phyloP scores from a whole-genome alignment of 208 protist genomes.

The Tetramitus jugosus region DNA sequence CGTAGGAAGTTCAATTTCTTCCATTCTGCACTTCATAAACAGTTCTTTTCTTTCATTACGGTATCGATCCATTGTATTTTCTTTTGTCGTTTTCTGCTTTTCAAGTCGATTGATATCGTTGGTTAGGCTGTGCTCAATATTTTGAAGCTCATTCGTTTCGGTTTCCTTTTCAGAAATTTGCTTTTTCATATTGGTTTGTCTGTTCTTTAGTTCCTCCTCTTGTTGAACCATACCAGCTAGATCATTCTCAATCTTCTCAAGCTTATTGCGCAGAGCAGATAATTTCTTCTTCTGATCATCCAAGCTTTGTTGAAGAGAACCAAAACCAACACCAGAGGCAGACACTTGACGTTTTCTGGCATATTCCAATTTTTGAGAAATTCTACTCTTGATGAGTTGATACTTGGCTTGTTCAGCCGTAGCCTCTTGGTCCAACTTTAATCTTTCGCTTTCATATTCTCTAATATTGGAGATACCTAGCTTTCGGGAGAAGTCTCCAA shows the following conservation, averaged over 20 bases:
- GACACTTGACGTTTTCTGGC: constrained; percentile 33
- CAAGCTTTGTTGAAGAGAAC: too few species aligned
- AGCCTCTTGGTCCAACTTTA: constrained; percentile 42
- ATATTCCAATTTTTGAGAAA: constrained; percentile 39
- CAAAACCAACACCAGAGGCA: constrained; percentile 25
- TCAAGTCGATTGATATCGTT: constrained; percentile 52
- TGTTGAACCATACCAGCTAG: neutral
- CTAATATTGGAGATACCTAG: constrained; percentile 1
- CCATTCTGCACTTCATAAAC: constrained; percentile 67
- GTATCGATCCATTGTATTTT: constrained; percentile 65
- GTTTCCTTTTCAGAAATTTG: constrained; percentile 50
- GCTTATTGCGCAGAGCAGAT: neutral
- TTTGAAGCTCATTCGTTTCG: constrained; percentile 41
- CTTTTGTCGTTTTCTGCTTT: constrained; percentile 49
- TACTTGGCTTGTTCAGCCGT: constrained; percentile 41
- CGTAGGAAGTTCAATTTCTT: constrained; percentile 58
- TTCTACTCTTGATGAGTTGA: constrained; percentile 24
- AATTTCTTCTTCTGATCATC: too few species aligned
- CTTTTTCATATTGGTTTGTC: constrained; percentile 38
- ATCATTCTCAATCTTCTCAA: constrained; percentile 29
- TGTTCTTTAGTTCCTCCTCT: constrained; percentile 5
- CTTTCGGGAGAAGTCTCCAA: neutral
- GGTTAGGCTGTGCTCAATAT: constrained; percentile 38
- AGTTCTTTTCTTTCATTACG: constrained; percentile 59
- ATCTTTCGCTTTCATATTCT: constrained; percentile 20